Base-by-base conservation (phyloP, 2,329 filamentous ascomycete genomes). In the Tricladium varicosporioides region DNA sequence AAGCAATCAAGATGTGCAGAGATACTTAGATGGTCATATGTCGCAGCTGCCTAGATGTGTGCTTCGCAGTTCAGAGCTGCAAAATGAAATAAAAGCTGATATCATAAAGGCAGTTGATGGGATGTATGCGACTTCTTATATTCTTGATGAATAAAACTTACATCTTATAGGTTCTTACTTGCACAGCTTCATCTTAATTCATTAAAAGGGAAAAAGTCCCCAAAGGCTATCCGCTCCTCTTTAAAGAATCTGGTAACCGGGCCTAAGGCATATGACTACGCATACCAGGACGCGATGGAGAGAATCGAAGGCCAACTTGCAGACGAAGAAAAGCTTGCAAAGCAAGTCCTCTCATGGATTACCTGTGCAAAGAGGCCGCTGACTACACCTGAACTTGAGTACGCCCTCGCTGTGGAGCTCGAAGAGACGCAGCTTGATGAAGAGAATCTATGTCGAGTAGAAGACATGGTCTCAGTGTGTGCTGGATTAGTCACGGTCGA, bases 251-350 rank as follows among this genome's bases (percentile, higher is more conserved):
- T 80, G 0, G 60, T 67, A 0, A 69, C 44, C 13, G 72, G 71
- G 7, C 62, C 65, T 3, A 51, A 65, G 11, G 69, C 67, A 2
- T 73, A 76, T 14, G 64, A 75, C 13, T 5, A 61, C 9, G 73
- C 74, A 0, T 83, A 83, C 48, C 55, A 70, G 0, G 59, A 73
- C 0, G 72, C 74, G 0, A 75, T 81, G 65, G 42, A 73, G 2
- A 67, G 77, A 16, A 78, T 81, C 31, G 50, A 72, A n/a, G 56
- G 61, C 0, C 77, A 81, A 49, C 9, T 61, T 0, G 1, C 51
- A 1, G 72, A 69, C 2, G 60, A 70, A 9, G 40, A 45, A n/a
- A 54, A 70, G 0, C 65, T 78, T 42, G 78, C 78, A 0, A 73
- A 69, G 72, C 80, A 10, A 69, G 67, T 0, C 75, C 56, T 40